Evolutionary conservation across 169 alveolate genomes (phyloP).

Genomic region (Babesia microti): DNA sequence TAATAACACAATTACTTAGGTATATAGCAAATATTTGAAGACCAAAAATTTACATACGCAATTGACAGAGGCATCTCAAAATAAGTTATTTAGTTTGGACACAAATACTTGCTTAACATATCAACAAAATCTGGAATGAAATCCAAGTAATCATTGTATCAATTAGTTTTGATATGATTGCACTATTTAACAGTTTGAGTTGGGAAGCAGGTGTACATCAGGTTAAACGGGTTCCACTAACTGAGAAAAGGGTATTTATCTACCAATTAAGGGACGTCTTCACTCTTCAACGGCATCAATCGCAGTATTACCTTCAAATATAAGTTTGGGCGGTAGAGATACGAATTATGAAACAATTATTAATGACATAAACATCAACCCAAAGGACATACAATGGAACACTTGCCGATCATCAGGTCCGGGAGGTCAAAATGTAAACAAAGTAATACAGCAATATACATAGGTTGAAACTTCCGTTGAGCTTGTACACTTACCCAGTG

Average conservation of each 20-base stretch:
- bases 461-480: conserved; percentile 46
- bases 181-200: conserved; percentile 12
- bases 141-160: conserved; percentile 20
- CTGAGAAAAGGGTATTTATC: conserved; percentile 45
- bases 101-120: conserved; percentile 16
- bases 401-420: conserved; percentile 65
- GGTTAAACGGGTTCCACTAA: conserved; percentile 57
- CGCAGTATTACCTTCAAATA: conserved; percentile 46
- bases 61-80: neutral
- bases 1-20: conserved; percentile 2
- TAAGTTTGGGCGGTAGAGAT: conserved; percentile 5
- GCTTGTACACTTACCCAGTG: conserved; percentile 37
- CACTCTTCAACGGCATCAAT: conserved; percentile 69
- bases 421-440: conserved; percentile 66
- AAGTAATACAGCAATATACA: conserved; percentile 17
- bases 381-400: conserved; percentile 48
- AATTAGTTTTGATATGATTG: neutral
- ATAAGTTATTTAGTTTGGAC: conserved; percentile 24
- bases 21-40: conserved; percentile 22
- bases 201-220: conserved; percentile 61
- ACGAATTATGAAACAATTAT: conserved; percentile 7
- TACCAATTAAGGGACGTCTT: conserved; percentile 40
- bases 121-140: conserved; percentile 23
- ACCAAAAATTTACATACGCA: conserved; percentile 1
- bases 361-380: conserved; percentile 29